Percentiles rank a stretch among this genome's conserved stretches.
Conservation (phyloP, 768 basidiomycete genomes). For the Crepidotus variabilis region DNA sequence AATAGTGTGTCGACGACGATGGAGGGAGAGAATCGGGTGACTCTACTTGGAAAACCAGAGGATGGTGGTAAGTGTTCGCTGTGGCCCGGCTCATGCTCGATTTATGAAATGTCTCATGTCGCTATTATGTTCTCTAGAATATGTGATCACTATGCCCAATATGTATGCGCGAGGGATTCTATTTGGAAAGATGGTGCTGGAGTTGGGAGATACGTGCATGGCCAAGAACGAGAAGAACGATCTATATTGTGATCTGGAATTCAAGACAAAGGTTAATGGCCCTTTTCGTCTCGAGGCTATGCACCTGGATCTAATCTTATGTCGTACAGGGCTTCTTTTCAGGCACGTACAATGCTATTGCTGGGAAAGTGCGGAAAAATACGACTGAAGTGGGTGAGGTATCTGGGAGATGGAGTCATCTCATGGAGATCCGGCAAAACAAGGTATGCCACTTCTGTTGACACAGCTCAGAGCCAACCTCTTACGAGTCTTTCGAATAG, state of each 20-base stretch:
- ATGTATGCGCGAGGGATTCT: conserved; percentile 91
- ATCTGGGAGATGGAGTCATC: conserved; percentile 84
- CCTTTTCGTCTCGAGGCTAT: neutral
- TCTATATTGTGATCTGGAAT: conserved; percentile 80
- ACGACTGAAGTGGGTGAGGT: conserved; percentile 77
- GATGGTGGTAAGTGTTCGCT: conserved; percentile 67
- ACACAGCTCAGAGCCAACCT: neutral
- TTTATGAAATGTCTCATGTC: conserved; percentile 8
- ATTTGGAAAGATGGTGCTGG: conserved; percentile 93
- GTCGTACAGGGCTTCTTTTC: conserved; percentile 85
- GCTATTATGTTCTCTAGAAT: conserved; percentile 44
- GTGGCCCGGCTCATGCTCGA: neutral
- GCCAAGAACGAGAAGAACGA: conserved; percentile 81
- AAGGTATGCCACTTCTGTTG: conserved; percentile 42
- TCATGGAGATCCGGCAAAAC: conserved; percentile 78
- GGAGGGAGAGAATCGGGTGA: conserved; percentile 93
- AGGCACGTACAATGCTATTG: conserved; percentile 89
- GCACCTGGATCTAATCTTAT: neutral
- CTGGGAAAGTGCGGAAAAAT: conserved; percentile 71
- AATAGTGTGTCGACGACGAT: conserved; percentile 95
- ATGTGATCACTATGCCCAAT: conserved; percentile 94
- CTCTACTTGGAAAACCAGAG: conserved; percentile 75
- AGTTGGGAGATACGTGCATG: conserved; percentile 85
- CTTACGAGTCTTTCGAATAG: conserved; percentile 28
- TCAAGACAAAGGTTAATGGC: conserved; percentile 86